Evolutionary conservation across 768 basidiomycete genomes (phyloP).

Genomic region (Hemileccinum impolitum): DNA sequence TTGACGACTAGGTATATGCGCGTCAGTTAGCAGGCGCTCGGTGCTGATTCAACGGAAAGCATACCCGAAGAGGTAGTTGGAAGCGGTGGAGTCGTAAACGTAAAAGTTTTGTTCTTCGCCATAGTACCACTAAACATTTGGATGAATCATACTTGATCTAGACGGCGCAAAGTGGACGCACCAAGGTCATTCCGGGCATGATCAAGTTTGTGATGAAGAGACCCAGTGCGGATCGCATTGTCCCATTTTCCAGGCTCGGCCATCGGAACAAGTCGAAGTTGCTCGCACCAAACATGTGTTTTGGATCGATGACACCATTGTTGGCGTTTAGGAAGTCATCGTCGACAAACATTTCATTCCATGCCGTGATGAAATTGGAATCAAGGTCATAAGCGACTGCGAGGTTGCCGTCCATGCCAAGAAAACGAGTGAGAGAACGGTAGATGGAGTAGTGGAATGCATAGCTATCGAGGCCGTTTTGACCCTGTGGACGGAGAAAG

Average conservation of each 20-base stretch:
- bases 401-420: conserved; percentile 96
- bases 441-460: conserved; percentile 97
- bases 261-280: conserved; percentile 96
- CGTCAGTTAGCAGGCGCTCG: conserved; percentile 1
- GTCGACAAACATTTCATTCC: conserved; percentile 88
- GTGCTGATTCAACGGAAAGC: conserved; percentile 15
- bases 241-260: conserved; percentile 86
- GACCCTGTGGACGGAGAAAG: conserved; percentile 68
- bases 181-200: conserved; percentile 85
- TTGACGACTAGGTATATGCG: conserved; percentile 62
- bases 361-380: conserved; percentile 80
- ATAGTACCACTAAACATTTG: conserved; percentile 58
- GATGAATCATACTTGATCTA: not conserved
- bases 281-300: conserved; percentile 88
- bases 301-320: conserved; percentile 67
- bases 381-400: conserved; percentile 85
- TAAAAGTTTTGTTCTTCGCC: conserved; percentile 95
- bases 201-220: conserved; percentile 76
- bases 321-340: conserved; percentile 82
- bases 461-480: conserved; percentile 67
- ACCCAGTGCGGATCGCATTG: conserved; percentile 68
- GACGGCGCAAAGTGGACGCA: conserved; percentile 29
- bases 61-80: conserved; percentile 89
- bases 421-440: conserved; percentile 78
- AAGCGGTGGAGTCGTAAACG: conserved; percentile 79